Base-by-base conservation (phyloP, 2,329 filamentous ascomycete genomes). In the Botrytis sinoallii region DNA sequence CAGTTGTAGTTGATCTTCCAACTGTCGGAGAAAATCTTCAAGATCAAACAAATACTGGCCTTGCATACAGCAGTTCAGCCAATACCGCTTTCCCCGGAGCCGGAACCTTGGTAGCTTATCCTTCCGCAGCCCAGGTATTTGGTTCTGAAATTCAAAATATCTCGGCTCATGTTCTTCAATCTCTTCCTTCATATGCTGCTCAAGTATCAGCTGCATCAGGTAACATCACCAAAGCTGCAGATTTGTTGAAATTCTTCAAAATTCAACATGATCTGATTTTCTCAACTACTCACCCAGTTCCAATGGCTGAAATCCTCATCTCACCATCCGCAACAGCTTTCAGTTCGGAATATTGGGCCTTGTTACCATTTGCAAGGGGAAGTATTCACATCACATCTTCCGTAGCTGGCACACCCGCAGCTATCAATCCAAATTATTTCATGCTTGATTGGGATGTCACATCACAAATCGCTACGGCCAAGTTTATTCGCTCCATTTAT, bases 291-390 rank as follows among this genome's bases (percentile, higher is more conserved):
- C 20, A 65, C 10, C 80, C 82, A 20, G 82, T 86, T 0, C 85
- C 86, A 0, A 79, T 87, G 4, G 84, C 82, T 1, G 87, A 88
- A 77, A 80, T 86, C 0, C 89, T 90, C 80, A 87, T 90, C 75
- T 78, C 78, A 7, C 81, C 82, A 5, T 70, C 81, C 0, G 80
- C 84, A 35, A 76, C 82, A 10, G 77, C 79, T 10, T 70, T 48
- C 29, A 44, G 29, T 14, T 38, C 68, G 0, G 70, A 76, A 42
- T 76, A 73, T 32, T 75, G 71, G 61, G 55, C 75, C 2, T 80
- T 86, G 68, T 85, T 85, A 67, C 81, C 89, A 0, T 86, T 88
- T 78, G 87, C 86, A 3, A 85, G 87, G 0, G 89, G 89, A 2
- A 84, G 83, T 55, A 85, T 88, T 65, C 89, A 90, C 81, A 88